phyloP scores from a whole-genome alignment of 169 alveolate genomes.

The Plasmodium ovale region DNA sequence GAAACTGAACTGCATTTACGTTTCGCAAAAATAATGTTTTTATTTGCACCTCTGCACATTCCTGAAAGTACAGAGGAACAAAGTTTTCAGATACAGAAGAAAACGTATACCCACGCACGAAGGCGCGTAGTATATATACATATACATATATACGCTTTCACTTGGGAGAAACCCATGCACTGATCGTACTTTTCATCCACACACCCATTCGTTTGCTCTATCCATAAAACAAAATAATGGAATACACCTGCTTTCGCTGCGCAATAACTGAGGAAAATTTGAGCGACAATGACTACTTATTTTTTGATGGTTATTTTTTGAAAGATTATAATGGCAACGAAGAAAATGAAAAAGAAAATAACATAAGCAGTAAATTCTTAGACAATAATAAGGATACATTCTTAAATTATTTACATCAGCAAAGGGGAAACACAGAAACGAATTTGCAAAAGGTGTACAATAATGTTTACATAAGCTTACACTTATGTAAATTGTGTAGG shows the following conservation, averaged over 20 bases:
- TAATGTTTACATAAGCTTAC: constrained; percentile 30
- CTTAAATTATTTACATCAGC: constrained; percentile 11
- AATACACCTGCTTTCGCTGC: constrained; percentile 53
- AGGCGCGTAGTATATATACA: too few relatives aligned
- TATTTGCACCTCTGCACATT: too few relatives aligned
- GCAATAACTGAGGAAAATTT: constrained; percentile 19
- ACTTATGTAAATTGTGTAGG: constrained; percentile 54
- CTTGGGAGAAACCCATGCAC: too few relatives aligned
- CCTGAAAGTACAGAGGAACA: too few relatives aligned
- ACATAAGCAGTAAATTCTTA: not conserved
- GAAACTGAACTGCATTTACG: too few relatives aligned
- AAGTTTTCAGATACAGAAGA: too few relatives aligned
- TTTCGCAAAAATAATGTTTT: too few relatives aligned
- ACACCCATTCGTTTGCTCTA: not conserved
- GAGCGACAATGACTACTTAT: constrained; percentile 19
- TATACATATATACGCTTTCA: not conserved
- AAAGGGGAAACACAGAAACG: not conserved
- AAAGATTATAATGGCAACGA: constrained; percentile 23
- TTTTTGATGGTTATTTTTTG: constrained; percentile 49
- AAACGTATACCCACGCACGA: too few relatives aligned
- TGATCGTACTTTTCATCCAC: not conserved
- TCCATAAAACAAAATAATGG: constrained; percentile 20
- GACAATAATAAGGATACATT: constrained; percentile 29
- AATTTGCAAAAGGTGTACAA: constrained; percentile 20
- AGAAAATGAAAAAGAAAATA: not conserved